These are phyloP conservation scores for Ceratobasidium sp. DNA, from an alignment of 1,284 basidiomycete genomes.

Conservation along the genomic window DNA sequence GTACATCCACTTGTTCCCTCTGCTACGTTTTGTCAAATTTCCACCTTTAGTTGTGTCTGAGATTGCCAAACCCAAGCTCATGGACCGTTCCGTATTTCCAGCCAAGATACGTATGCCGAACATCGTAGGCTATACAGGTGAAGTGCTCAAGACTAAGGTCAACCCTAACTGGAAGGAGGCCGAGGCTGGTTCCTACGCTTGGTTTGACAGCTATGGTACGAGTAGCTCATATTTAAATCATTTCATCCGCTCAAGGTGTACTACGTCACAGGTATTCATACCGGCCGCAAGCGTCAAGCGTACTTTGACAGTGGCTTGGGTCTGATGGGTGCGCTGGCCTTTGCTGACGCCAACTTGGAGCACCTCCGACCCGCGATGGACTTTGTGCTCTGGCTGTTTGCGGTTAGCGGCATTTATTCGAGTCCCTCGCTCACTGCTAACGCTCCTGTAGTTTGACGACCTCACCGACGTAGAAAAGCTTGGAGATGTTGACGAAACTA, in stretches of 20 bases:
- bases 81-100: constrained; percentile 21
- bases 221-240: background rate
- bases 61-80: constrained; percentile 18
- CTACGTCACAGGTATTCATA: constrained; percentile 16
- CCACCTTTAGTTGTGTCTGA: background rate
- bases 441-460: constrained; percentile 59
- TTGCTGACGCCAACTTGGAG: constrained; percentile 61
- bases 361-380: constrained; percentile 62
- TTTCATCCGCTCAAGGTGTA: background rate
- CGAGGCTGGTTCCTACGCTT: constrained; percentile 44
- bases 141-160: constrained; percentile 43
- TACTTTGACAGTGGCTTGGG: constrained; percentile 55
- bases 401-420: constrained; percentile 55
- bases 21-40: no score
- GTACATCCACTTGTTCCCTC: constrained; percentile 12
- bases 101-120: constrained; percentile 41
- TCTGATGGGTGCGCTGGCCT: constrained; percentile 61
- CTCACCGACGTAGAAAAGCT: constrained; percentile 63
- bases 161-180: constrained; percentile 46
- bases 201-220: constrained; percentile 47
- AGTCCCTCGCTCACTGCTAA: background rate
- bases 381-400: constrained; percentile 65
- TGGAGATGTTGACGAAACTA: constrained; percentile 59
- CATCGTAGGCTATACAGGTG: constrained; percentile 44
- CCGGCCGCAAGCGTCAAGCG: constrained; percentile 35